Conservation (phyloP, 805 yeast species). For the Yamadazyma nakazawae region DNA sequence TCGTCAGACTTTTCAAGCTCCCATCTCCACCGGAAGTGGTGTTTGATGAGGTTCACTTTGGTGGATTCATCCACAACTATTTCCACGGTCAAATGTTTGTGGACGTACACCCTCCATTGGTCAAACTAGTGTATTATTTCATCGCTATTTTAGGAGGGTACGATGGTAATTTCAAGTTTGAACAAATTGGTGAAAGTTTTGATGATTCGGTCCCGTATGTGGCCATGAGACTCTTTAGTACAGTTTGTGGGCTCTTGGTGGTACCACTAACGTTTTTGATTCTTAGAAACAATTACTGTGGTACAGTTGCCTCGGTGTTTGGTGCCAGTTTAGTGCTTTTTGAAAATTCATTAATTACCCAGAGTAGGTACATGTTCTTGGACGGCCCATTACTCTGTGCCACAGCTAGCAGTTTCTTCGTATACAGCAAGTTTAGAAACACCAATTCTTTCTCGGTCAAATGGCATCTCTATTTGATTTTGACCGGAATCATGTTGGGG, state of each 20-base stretch:
- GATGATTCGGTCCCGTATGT: slow-evolving; percentile 43
- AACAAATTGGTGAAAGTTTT: slow-evolving; percentile 42
- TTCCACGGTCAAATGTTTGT: slow-evolving; percentile 59
- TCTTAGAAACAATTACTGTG: slow-evolving; percentile 53
- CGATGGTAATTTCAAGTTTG: slow-evolving; percentile 39
- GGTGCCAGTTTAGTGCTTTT: slow-evolving; percentile 52
- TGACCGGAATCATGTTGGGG: slow-evolving; percentile 53
- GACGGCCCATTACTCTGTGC: slow-evolving; percentile 46
- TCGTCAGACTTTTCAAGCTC: slow-evolving; percentile 31
- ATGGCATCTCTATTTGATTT: slow-evolving; percentile 53
- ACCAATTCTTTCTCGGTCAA: slow-evolving; percentile 39
- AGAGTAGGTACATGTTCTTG: slow-evolving; percentile 48
- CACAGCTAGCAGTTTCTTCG: slow-evolving; percentile 47
- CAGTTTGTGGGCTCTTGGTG: slow-evolving; percentile 50
- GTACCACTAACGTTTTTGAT: slow-evolving; percentile 53
- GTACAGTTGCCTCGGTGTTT: slow-evolving; percentile 46
- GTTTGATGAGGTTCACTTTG: slow-evolving; percentile 48
- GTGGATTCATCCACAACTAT: slow-evolving; percentile 41
- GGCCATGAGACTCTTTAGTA: slow-evolving; percentile 56
- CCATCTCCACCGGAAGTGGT: slow-evolving; percentile 39
- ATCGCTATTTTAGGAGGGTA: slow-evolving; percentile 52
- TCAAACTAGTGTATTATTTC: slow-evolving; percentile 54
- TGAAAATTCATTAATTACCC: slow-evolving; percentile 65
- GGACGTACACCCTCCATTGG: slow-evolving; percentile 74
- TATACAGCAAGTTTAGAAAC: slow-evolving; percentile 48